Conservation (phyloP, 106 monocot genomes). For the Xerophyta viscosa region DNA sequence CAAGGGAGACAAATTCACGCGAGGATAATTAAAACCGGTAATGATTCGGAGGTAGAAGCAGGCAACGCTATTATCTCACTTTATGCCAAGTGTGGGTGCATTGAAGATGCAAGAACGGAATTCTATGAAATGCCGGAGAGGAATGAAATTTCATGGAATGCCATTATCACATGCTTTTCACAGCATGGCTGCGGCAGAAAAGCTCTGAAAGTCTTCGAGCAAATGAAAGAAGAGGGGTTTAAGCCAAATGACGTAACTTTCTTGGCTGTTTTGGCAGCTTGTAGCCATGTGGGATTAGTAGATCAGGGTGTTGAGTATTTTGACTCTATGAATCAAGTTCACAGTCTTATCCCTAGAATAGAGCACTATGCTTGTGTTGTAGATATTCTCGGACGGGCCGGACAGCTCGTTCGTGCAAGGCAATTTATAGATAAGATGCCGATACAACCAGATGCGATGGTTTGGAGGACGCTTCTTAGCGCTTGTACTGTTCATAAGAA, state of each 20-base stretch:
- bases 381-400: constrained; percentile 78
- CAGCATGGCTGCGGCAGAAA: constrained; percentile 62
- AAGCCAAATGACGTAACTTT: constrained; percentile 71
- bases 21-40: constrained; percentile 62
- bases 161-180: constrained; percentile 78
- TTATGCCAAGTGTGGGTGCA: constrained; percentile 74
- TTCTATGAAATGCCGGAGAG: constrained; percentile 49
- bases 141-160: constrained; percentile 77
- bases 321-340: constrained; percentile 38
- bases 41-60: constrained; percentile 47
- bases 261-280: constrained; percentile 67
- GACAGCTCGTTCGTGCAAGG: constrained; percentile 49
- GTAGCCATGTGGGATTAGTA: constrained; percentile 81
- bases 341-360: constrained; percentile 33
- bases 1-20: constrained; percentile 75
- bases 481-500: constrained; percentile 78
- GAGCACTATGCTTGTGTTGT: constrained; percentile 83
- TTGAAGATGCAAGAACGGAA: constrained; percentile 46
- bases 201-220: constrained; percentile 59
- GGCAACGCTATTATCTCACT: constrained; percentile 66
- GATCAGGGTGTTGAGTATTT: constrained; percentile 58
- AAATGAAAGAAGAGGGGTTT: constrained; percentile 43
- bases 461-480: constrained; percentile 82
- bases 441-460: constrained; percentile 47
- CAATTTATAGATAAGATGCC: constrained; percentile 61